Evolutionary conservation across 129 eudicot species (phyloP).

Genomic region (Saussurea involucrata): DNA sequence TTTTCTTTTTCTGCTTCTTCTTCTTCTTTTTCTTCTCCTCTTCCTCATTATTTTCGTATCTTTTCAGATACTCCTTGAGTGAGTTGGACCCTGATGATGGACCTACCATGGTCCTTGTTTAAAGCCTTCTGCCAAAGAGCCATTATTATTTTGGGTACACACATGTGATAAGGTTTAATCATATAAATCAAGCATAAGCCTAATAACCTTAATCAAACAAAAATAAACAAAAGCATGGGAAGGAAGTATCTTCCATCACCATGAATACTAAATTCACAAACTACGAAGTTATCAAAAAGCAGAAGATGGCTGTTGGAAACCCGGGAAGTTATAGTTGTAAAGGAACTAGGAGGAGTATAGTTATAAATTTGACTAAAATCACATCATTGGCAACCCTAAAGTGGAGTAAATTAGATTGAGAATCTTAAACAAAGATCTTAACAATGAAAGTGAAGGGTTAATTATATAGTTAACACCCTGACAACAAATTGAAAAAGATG

Average conservation of each 20-base stretch:
- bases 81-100: constrained; percentile 57
- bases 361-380: neutral
- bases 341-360: neutral
- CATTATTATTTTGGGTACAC: neutral
- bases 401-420: neutral
- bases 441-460: neutral
- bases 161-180: neutral
- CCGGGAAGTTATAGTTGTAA: neutral
- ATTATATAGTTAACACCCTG: no score
- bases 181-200: neutral
- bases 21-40: constrained; percentile 59
- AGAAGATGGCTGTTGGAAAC: neutral
- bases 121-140: constrained; percentile 1
- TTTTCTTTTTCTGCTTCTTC: constrained; percentile 55
- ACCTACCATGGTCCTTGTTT: constrained; percentile 45
- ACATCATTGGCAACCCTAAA: neutral
- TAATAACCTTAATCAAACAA: neutral
- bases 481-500: no score
- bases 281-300: neutral
- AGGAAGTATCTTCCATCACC: neutral
- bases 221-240: neutral
- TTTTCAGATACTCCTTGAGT: constrained; percentile 83
- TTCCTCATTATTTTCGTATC: constrained; percentile 54
- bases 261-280: neutral
- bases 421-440: neutral